Base-by-base conservation (phyloP, 2,329 filamentous ascomycete genomes). In the Cladophialophora bantiana region DNA sequence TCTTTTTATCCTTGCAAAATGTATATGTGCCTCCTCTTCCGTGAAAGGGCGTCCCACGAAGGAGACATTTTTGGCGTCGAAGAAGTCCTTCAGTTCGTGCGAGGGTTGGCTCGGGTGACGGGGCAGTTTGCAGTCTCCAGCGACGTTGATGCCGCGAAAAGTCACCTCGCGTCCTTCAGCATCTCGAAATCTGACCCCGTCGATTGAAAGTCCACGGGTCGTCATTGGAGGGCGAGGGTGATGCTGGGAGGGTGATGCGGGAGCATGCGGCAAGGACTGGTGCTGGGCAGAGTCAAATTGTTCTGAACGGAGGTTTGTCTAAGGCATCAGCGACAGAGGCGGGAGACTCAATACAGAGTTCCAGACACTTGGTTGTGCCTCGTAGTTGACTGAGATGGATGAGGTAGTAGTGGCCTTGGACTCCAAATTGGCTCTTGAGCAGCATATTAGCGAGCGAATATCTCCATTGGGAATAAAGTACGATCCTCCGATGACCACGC, bases 141-240 rank as follows among this genome's bases (percentile, higher is more conserved):
- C 93, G 69, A 96, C 87, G 76, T 99, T 99, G 83, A 99, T 97
- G 71, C 95, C 95, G 70, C 95, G 89, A 53, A 99, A 84, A 2
- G 92, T 90, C 64, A 99, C 88, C 79, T 98, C 91, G 68, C 95
- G 90, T 71, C 93, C 90, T 71, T 93, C 82, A 13, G 83, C 77
- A 77, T 99, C 96, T 69, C 92, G 88, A 79, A 99, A 97, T 72
- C 88, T 88, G 68, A 88, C 89, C 71, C 95, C 90, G 75, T 97
- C 92, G 74, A 99, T 94, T 31, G 87, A 88, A 59, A 99, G 84
- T 61, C 91, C 89, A 60, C 94, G 86, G 26, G 88, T 83, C 68
- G 90, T 83, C 93, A 96, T 97, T 55, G 38, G 55, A 58, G 61
- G 20, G 18, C 13, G 56, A 20, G 10, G 53, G 15, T 34, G 12